Base-by-base conservation (phyloP, 352 stramenopile genomes). In the Globisporangium canariense region DNA sequence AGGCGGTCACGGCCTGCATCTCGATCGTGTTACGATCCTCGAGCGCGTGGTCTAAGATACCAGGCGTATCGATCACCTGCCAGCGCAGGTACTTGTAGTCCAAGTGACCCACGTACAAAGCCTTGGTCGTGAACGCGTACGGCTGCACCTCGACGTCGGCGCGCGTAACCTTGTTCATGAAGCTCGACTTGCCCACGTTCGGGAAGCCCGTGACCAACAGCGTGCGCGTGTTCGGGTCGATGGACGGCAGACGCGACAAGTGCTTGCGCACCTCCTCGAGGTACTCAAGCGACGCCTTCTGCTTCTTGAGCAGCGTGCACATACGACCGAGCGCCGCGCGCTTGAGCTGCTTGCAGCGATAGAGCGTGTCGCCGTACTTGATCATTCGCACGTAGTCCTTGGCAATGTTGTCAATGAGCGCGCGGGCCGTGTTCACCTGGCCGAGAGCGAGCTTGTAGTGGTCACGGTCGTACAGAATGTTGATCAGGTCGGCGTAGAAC, bases 111-210 rank as follows among this genome's bases (percentile, higher is more conserved):
- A 99, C 97, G 81, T 99, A 99, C 67, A 99, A 79, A 53, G 94
- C 97, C 88, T 99, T 99, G 72, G 98, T 99, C 32, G 98, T 99
- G 75, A 99, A 99, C 4, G 98, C 98, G 78, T 96, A 96, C 7
- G 98, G 98, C 80, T 99, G 97, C 46, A 99, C 98, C 66, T 99
- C 98, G 34, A 99, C 97, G 67, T 99, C 98, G 22, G 97, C 98
- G 34, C 97, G 81, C 14, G 98, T 99, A 50, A 99, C 97, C 81
- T 99, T 99, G 90, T 99, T 99, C 97, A 99, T 99, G 78, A 99
- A 99, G 72, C 90, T 98, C 30, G 91, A 99, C 82, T 99, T 99
- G 60, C 98, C 98, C n/a, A 99, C 98, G 73, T 99, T 99, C 28
- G 98, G 98, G 73, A 97, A 99, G 47, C 98, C 98, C 64, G 95